These are phyloP conservation scores for Aureococcus anophagefferens DNA, from an alignment of 108 stramenopile genomes.

Conservation along the genomic window DNA sequence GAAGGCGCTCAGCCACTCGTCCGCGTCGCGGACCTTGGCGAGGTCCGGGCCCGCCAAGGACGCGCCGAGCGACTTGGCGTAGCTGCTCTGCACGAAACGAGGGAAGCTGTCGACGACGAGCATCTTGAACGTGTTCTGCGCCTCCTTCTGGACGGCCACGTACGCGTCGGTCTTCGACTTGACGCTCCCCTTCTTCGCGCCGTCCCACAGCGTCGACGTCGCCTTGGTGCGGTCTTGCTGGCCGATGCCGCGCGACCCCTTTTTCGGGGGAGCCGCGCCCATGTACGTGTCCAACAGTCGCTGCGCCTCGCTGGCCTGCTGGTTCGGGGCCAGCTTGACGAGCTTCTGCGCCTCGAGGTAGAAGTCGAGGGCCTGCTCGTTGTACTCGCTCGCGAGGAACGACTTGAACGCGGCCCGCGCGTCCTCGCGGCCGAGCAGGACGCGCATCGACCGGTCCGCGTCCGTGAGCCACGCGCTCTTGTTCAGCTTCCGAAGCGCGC, in stretches of 20 bases:
- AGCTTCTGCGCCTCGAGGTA: conserved; percentile 21
- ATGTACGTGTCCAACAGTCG: conserved; percentile 21
- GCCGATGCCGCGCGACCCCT: conserved; percentile 14
- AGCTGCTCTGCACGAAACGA: conserved; percentile 30
- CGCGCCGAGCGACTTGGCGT: conserved; percentile 13
- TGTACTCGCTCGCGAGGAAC: conserved; percentile 27
- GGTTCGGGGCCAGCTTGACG: background rate
- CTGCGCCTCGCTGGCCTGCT: conserved; percentile 12
- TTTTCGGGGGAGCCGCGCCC: conserved; percentile 1
- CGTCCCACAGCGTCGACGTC: conserved; percentile 28
- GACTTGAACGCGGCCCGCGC: background rate
- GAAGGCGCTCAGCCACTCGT: conserved; percentile 38
- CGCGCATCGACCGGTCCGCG: conserved; percentile 17
- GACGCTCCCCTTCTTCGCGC: conserved; percentile 5
- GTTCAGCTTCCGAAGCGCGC: conserved; percentile 31
- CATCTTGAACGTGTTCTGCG: conserved; percentile 25
- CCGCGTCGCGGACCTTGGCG: conserved; percentile 31
- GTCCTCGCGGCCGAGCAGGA: conserved; percentile 23
- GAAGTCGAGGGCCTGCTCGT: conserved; percentile 30
- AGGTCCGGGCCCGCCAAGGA: conserved; percentile 1
- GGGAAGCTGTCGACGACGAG: conserved; percentile 32
- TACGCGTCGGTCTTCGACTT: conserved; percentile 5
- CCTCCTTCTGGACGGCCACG: conserved; percentile 16
- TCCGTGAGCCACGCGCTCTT: conserved; percentile 32
- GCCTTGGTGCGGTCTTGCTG: conserved; percentile 29